Percentiles rank a stretch among this genome's conserved stretches.
phyloP scores from a whole-genome alignment of 352 stramenopile genomes.

The Globisporangium mamillatum region DNA sequence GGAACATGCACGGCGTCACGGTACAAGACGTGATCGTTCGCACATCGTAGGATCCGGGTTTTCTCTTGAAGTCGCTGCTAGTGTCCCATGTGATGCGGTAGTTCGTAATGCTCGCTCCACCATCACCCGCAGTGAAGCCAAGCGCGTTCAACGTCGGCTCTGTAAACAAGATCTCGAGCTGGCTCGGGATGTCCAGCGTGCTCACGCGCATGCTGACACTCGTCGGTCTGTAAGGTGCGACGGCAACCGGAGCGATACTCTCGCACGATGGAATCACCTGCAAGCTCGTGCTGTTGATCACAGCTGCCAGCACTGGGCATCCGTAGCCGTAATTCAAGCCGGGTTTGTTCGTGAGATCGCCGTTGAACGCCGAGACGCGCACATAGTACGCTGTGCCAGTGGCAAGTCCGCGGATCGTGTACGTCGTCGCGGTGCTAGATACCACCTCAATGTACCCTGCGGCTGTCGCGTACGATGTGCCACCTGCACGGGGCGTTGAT shows the following conservation, averaged over 20 bases:
- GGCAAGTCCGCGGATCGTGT: constrained; percentile 82
- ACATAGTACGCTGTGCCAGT: constrained; percentile 85
- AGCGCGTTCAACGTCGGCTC: constrained; percentile 69
- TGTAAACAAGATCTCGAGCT: constrained; percentile 76
- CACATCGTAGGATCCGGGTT: constrained; percentile 47
- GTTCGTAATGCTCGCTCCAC: constrained; percentile 50
- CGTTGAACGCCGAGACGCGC: constrained; percentile 88
- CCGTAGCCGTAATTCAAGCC: constrained; percentile 52
- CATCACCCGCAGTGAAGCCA: constrained; percentile 52
- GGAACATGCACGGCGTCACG: constrained; percentile 67
- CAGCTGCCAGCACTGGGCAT: constrained; percentile 45
- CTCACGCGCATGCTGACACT: constrained; percentile 77
- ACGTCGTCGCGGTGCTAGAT: constrained; percentile 26
- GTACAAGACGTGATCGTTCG: constrained; percentile 48
- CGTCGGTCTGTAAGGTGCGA: constrained; percentile 69
- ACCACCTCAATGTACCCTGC: constrained; percentile 52
- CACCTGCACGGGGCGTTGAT: constrained; percentile 24
- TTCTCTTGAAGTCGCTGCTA: constrained; percentile 32
- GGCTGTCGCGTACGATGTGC: constrained; percentile 46
- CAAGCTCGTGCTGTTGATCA: constrained; percentile 29
- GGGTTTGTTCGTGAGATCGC: constrained; percentile 28
- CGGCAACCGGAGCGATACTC: constrained; percentile 40
- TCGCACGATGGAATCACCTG: constrained; percentile 17
- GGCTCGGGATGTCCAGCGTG: constrained; percentile 60
- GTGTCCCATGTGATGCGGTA: constrained; percentile 70